These are phyloP conservation scores for Funneliformis mosseae DNA, from an alignment of 192 early-diverging fungal species.

Conservation along the genomic window DNA sequence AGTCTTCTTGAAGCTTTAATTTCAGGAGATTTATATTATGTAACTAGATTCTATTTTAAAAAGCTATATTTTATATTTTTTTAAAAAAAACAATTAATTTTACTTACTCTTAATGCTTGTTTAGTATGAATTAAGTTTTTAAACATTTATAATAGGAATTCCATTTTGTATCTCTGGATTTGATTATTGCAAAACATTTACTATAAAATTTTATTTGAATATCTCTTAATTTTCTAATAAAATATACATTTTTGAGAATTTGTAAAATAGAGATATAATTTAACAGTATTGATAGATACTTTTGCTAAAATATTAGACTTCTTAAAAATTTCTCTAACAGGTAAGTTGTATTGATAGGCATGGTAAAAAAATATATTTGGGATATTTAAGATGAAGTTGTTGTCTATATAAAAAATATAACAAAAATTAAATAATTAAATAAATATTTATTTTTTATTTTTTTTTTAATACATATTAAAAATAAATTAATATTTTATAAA, in stretches of 20 bases:
- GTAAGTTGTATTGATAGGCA: too few species aligned
- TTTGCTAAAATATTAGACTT: slow-evolving; percentile 5
- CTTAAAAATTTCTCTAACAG: slow-evolving; percentile 4
- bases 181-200: not conserved
- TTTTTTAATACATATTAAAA: too few species aligned
- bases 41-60: not conserved
- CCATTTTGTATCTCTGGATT: slow-evolving; percentile 3
- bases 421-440: too few species aligned
- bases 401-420: too few species aligned
- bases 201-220: slow-evolving; percentile 1
- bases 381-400: too few species aligned
- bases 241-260: slow-evolving; percentile 6
- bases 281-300: not conserved
- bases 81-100: not conserved
- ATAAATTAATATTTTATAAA: too few species aligned
- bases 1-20: not conserved
- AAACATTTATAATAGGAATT: slow-evolving; percentile 17
- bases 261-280: slow-evolving; percentile 1
- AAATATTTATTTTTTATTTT: too few species aligned
- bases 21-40: not conserved
- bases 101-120: slow-evolving; percentile 19
- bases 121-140: slow-evolving; percentile 4
- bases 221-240: slow-evolving; percentile 22
- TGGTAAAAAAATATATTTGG: too few species aligned
- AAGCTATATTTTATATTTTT: not conserved